These are phyloP conservation scores for Kalanchoe fedtschenkoi DNA, from an alignment of 164 flowering plant species.

Conservation along the genomic window DNA sequence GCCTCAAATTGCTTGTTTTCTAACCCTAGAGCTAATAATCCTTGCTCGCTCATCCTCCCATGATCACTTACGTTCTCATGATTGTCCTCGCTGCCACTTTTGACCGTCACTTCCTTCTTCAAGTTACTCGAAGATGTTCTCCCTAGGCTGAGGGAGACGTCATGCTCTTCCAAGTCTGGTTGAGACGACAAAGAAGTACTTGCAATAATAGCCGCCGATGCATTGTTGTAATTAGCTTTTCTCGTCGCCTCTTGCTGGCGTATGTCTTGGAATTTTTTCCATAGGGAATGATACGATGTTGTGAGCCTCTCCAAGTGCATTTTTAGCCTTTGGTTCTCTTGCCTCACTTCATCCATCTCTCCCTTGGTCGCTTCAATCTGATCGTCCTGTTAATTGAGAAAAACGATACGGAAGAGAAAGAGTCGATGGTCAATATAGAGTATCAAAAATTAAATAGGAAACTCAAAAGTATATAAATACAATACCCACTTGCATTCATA, in stretches of 20 bases:
- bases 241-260: conserved; percentile 18
- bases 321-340: conserved; percentile 51
- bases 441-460: background rate
- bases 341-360: conserved; percentile 48
- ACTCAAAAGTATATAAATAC: too few relatives aligned
- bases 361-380: conserved; percentile 37
- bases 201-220: background rate
- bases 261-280: conserved; percentile 28
- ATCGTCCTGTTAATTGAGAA: conserved; percentile 20
- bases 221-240: conserved; percentile 5
- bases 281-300: conserved; percentile 39
- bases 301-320: conserved; percentile 23
- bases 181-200: background rate
- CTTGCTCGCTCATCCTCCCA: too few relatives aligned
- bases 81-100: conserved; percentile 7
- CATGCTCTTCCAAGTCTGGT: conserved; percentile 20
- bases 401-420: background rate
- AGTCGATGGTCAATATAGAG: background rate
- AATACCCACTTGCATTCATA: too few relatives aligned
- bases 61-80: too few relatives aligned
- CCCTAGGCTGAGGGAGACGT: conserved; percentile 48
- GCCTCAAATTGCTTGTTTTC: too few relatives aligned
- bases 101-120: conserved; percentile 12
- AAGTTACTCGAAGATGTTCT: conserved; percentile 15
- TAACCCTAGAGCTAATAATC: too few relatives aligned